Percentiles rank a stretch among this genome's conserved stretches.
These are phyloP conservation scores for Fusarium anthophilum DNA, from an alignment of 2,329 filamentous ascomycete species.

Conservation along the genomic window DNA sequence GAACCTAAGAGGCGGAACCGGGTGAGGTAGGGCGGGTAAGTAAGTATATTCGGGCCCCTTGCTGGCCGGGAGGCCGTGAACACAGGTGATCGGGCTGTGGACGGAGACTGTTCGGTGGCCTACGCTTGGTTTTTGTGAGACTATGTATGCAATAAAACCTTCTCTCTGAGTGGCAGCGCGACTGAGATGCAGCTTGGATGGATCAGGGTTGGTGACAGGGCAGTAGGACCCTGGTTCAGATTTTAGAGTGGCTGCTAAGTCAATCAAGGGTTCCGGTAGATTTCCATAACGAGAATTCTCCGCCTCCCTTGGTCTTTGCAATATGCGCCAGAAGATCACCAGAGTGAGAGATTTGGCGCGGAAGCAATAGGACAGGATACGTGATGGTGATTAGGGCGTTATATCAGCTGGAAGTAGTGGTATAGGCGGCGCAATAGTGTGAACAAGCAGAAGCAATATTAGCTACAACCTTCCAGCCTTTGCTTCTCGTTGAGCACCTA, in stretches of 20 bases:
- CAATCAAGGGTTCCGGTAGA: constrained; percentile 49
- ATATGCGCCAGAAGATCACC: constrained; percentile 33
- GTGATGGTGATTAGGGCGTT: constrained; percentile 33
- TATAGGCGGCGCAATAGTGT: constrained; percentile 7
- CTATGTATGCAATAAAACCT: constrained; percentile 49
- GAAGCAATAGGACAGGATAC: constrained; percentile 43
- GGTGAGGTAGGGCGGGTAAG: constrained; percentile 32
- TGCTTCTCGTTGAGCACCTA: constrained; percentile 24
- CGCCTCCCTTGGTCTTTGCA: constrained; percentile 43
- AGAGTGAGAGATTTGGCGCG: constrained; percentile 34
- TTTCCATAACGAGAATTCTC: constrained; percentile 50
- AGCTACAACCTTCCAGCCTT: constrained; percentile 28
- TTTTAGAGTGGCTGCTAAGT: constrained; percentile 50
- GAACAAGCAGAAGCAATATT: constrained; percentile 24
- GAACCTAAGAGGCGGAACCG: constrained; percentile 46
- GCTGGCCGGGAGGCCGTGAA: constrained; percentile 42
- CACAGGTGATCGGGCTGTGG: constrained; percentile 44
- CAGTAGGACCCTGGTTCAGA: constrained; percentile 48
- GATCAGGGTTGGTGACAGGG: constrained; percentile 53
- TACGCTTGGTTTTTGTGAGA: constrained; percentile 61
- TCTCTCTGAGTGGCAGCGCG: constrained; percentile 48
- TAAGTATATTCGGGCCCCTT: constrained; percentile 42
- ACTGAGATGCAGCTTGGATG: constrained; percentile 56
- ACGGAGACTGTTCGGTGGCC: constrained; percentile 52
- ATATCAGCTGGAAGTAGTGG: constrained; percentile 26